These are phyloP conservation scores for Bryum argenteum DNA, from an alignment of 225 moss, liverwort and hornwort genomes.

Conservation along the genomic window DNA sequence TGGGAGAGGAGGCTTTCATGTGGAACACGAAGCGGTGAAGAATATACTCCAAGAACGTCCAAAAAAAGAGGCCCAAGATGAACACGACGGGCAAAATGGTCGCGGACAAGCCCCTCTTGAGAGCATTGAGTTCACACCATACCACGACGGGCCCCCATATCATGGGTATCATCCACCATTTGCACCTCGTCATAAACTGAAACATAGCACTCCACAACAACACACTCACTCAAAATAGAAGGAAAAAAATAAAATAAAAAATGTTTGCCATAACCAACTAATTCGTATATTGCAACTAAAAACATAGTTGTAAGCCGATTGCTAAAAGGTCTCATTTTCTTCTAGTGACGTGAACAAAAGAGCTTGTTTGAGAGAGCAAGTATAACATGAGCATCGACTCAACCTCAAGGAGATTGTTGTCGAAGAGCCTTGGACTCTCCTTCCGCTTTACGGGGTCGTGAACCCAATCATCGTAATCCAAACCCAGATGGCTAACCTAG, in stretches of 20 bases:
- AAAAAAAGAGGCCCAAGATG: constrained; percentile 51
- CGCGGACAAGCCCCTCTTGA: constrained; percentile 51
- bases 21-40: constrained; percentile 88
- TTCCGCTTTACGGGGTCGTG: constrained; percentile 63
- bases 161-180: constrained; percentile 87
- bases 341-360: too few relatives aligned
- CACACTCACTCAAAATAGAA: background rate
- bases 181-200: constrained; percentile 72
- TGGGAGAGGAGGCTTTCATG: constrained; percentile 63
- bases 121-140: constrained; percentile 52
- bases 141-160: constrained; percentile 80
- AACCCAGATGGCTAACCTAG: constrained; percentile 65
- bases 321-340: too few relatives aligned
- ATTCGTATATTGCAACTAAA: too few relatives aligned
- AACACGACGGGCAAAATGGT: constrained; percentile 31
- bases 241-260: too few relatives aligned
- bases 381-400: background rate
- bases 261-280: too few relatives aligned
- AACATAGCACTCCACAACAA: constrained; percentile 1
- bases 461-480: constrained; percentile 74
- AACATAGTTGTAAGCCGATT: too few relatives aligned
- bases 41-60: constrained; percentile 80
- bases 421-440: constrained; percentile 60
- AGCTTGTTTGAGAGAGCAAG: too few relatives aligned
- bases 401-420: constrained; percentile 61